Conservation (phyloP, 2,329 filamentous ascomycete species). For the Fusarium sp. region DNA sequence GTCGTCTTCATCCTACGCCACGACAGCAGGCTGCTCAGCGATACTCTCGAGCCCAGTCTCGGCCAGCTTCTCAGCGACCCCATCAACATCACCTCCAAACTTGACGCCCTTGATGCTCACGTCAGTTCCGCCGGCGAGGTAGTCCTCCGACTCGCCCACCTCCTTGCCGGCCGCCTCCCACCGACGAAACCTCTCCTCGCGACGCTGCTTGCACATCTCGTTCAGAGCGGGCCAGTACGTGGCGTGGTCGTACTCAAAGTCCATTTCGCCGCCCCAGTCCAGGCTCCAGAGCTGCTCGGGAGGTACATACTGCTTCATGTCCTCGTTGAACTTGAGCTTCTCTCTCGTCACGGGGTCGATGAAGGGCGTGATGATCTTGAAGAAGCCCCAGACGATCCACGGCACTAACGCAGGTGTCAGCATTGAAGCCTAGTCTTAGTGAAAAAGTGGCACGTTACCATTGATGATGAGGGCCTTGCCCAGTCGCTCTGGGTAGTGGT, state of each 20-base stretch:
- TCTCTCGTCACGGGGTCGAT: slow-evolving; percentile 94
- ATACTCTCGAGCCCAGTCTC: slow-evolving; percentile 39
- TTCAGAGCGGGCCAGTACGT: slow-evolving; percentile 90
- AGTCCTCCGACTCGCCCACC: slow-evolving; percentile 89
- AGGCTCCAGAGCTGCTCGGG: slow-evolving; percentile 83
- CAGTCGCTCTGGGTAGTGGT: slow-evolving; percentile 93
- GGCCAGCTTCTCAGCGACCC: slow-evolving; percentile 46
- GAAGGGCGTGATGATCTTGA: slow-evolving; percentile 95
- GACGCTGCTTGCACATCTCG: slow-evolving; percentile 74
- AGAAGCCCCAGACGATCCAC: slow-evolving; percentile 92
- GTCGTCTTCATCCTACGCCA: slow-evolving; percentile 17
- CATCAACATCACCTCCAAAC: slow-evolving; percentile 36
- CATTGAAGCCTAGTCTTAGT: neutral
- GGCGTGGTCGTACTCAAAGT: slow-evolving; percentile 92
- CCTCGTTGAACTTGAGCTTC: slow-evolving; percentile 98
- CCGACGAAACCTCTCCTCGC: slow-evolving; percentile 71
- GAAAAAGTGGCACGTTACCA: slow-evolving; percentile 59
- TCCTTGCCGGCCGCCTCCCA: slow-evolving; percentile 86
- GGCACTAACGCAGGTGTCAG: slow-evolving; percentile 69
- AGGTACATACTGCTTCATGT: slow-evolving; percentile 85
- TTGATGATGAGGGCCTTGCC: slow-evolving; percentile 92
- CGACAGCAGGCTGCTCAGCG: slow-evolving; percentile 35
- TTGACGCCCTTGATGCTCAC: slow-evolving; percentile 50
- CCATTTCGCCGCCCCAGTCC: slow-evolving; percentile 79
- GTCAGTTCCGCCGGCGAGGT: slow-evolving; percentile 74